Evolutionary conservation across 2,329 filamentous ascomycete species (phyloP).

Genomic region (Aspergillus ochraceoroseus): DNA sequence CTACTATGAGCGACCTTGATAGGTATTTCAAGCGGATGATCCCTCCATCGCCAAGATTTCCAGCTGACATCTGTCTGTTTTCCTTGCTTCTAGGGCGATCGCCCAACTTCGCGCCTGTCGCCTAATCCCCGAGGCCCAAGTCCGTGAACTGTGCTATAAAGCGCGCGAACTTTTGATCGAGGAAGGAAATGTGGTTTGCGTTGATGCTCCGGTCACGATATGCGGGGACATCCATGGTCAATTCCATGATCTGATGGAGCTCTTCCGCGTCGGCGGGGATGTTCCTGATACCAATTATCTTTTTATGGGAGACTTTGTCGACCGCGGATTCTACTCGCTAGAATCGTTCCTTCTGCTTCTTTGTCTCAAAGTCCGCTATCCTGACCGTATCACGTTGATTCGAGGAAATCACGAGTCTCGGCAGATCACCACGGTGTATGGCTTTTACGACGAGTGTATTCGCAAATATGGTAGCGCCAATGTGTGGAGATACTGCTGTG

Average conservation of each 20-base stretch:
- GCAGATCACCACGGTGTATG: constrained; percentile 95
- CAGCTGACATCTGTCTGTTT: constrained; percentile 10
- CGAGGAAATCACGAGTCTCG: constrained; percentile 93
- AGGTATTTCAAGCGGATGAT: constrained; percentile 51
- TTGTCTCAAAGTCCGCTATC: constrained; percentile 94
- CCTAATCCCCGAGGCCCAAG: constrained; percentile 90
- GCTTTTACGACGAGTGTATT: constrained; percentile 96
- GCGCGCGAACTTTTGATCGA: constrained; percentile 93
- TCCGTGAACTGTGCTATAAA: constrained; percentile 95
- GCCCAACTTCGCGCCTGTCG: constrained; percentile 91
- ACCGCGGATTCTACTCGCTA: constrained; percentile 95
- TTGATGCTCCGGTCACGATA: constrained; percentile 93
- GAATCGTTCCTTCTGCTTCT: constrained; percentile 94
- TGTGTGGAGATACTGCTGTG: constrained; percentile 95
- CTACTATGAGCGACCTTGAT: constrained; percentile 85
- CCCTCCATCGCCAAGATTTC: neutral
- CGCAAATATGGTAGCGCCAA: constrained; percentile 95
- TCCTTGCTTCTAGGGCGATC: constrained; percentile 68
- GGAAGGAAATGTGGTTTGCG: constrained; percentile 93
- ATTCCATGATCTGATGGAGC: constrained; percentile 95
- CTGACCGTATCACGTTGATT: constrained; percentile 93
- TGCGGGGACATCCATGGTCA: constrained; percentile 96
- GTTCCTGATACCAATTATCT: constrained; percentile 94
- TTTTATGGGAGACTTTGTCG: constrained; percentile 98
- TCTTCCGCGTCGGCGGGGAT: constrained; percentile 88